Base-by-base conservation (phyloP, 371 early-diverging fungal genomes). In the Circinella minor region DNA sequence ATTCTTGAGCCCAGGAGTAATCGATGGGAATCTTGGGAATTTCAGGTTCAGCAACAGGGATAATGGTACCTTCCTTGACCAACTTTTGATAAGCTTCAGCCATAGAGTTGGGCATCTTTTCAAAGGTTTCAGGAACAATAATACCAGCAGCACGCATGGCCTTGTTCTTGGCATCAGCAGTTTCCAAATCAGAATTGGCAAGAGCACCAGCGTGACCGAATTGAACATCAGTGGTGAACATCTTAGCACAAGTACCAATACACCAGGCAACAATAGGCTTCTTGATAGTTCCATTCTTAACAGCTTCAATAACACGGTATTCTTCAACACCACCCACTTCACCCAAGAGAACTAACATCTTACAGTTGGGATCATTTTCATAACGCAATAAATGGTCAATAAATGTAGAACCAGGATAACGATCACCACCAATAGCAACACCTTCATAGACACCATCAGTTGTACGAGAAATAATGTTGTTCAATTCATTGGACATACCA, bases 251-350 rank as follows among this genome's bases (percentile, higher is more conserved):
- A 20, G 98, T 98, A 77, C 99, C 99, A 76, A 98, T 98, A 85
- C 96, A 95, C 99, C 99, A 98, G 20, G 98, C 99, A 68, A 98
- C 94, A 34, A 98, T 93, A 14, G 99, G 99, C 90, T 98, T 98
- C 75, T 90, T 96, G 83, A 98, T 97, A 38, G 84, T 85, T 43
- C 94, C 94, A 51, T 87, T 85, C 78, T 92, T 89, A 66, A 98
- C 90, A 43, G 99, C 99, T 78, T 96, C 93, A 71, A 94, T 94
- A 14, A 98, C 93, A 74, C 86, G 84, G 91, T 97, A 98, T 82
- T 98, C 99, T 79, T 98, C 99, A 20, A 93, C 93, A 75, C 99
- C 99, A 83, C 99, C 99, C 20, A 98, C 99, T 84, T 98, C 99
- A 76, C 99, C 99, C 36, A 98, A 88, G 65, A 98, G 81, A 61